These are phyloP conservation scores for Aspergillus arachidicola DNA, from an alignment of 2,329 filamentous ascomycete species.

Conservation along the genomic window DNA sequence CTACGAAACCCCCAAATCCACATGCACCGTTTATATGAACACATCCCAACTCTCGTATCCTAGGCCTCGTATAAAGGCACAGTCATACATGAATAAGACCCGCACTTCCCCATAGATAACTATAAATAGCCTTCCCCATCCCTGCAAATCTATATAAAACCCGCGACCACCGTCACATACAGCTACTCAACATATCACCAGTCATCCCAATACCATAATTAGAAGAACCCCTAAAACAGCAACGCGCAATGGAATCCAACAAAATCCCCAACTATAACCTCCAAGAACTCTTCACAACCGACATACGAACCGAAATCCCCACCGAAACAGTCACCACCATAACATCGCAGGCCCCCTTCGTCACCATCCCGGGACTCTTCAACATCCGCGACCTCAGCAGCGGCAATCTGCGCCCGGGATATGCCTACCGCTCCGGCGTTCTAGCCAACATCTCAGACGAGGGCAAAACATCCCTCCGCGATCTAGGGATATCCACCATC, in stretches of 20 bases:
- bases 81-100: not conserved
- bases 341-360: slow-evolving; percentile 29
- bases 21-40: not conserved
- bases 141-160: not conserved
- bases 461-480: slow-evolving; percentile 55
- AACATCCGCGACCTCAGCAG: slow-evolving; percentile 33
- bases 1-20: no score
- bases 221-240: not conserved
- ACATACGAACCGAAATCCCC: slow-evolving; percentile 28
- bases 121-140: not conserved
- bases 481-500: slow-evolving; percentile 63
- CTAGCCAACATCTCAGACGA: slow-evolving; percentile 59
- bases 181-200: not conserved
- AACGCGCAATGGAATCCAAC: slow-evolving; percentile 19
- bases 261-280: slow-evolving; percentile 15
- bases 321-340: slow-evolving; percentile 22
- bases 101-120: not conserved
- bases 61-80: not conserved
- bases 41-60: not conserved
- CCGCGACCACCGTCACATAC: not conserved
- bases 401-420: slow-evolving; percentile 49
- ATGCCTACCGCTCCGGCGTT: slow-evolving; percentile 71
- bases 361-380: slow-evolving; percentile 28
- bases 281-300: slow-evolving; percentile 24
- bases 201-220: not conserved